phyloP scores from a whole-genome alignment of 1,284 basidiomycete species.

The Leccinum fallax region DNA sequence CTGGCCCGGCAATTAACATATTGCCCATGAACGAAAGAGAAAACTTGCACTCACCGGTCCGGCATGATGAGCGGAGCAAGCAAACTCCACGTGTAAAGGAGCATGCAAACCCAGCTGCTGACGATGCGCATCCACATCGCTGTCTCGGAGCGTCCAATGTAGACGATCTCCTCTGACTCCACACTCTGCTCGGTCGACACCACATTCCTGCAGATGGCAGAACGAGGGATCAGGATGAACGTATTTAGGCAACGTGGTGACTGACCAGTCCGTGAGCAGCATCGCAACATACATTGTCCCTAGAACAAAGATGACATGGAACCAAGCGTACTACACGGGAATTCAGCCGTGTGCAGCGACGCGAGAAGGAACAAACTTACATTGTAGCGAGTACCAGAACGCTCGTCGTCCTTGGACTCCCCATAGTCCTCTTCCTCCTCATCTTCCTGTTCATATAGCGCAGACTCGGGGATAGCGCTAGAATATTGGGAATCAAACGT shows the following conservation, averaged over 20 bases:
- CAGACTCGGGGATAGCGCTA: slow-evolving; percentile 92
- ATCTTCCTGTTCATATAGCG: slow-evolving; percentile 85
- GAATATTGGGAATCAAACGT: background rate
- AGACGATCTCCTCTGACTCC: slow-evolving; percentile 75
- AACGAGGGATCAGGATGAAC: slow-evolving; percentile 6
- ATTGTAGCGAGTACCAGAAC: slow-evolving; percentile 66
- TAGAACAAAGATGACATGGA: slow-evolving; percentile 97
- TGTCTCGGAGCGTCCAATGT: slow-evolving; percentile 92
- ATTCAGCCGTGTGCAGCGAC: slow-evolving; percentile 5
- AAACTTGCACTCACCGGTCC: slow-evolving; percentile 58
- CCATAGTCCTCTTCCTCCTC: slow-evolving; percentile 60
- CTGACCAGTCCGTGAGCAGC: slow-evolving; percentile 97
- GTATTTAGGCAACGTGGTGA: slow-evolving; percentile 19
- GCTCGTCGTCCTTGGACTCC: slow-evolving; percentile 90
- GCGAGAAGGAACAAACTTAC: background rate
- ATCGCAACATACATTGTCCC: slow-evolving; percentile 98
- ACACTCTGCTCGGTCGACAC: slow-evolving; percentile 55
- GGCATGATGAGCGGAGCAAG: slow-evolving; percentile 89
- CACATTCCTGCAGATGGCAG: slow-evolving; percentile 61
- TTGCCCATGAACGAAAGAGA: background rate
- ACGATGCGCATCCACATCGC: slow-evolving; percentile 99
- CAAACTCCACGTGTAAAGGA: slow-evolving; percentile 89
- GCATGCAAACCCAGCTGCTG: slow-evolving; percentile 92
- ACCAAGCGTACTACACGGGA: slow-evolving; percentile 85
- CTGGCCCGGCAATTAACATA: slow-evolving; percentile 20